phyloP scores from a whole-genome alignment of 139 green algal genomes.

The Closterium sp. region DNA sequence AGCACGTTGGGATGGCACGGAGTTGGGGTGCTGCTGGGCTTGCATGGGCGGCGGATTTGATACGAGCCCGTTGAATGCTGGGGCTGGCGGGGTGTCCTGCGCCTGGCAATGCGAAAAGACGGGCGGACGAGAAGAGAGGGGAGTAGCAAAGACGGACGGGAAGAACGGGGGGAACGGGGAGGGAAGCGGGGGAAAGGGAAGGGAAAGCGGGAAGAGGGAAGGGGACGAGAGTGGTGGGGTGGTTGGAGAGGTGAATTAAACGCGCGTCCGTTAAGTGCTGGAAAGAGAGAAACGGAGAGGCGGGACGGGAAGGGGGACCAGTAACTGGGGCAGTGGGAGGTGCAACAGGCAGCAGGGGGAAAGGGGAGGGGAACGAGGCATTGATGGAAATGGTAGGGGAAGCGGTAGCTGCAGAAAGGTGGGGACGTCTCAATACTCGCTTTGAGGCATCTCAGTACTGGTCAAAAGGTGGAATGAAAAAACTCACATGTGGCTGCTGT shows the following conservation, averaged over 20 bases:
- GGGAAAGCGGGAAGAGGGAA: background rate
- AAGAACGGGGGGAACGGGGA: too few relatives aligned
- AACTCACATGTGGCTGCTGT: background rate
- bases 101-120: background rate
- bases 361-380: background rate
- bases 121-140: background rate
- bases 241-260: background rate
- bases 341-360: background rate
- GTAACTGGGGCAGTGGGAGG: background rate
- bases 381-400: background rate
- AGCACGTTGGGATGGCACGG: background rate
- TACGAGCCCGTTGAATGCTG: background rate
- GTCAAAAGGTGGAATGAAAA: background rate
- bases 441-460: background rate
- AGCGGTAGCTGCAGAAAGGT: background rate
- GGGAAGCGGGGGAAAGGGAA: background rate
- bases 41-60: slow-evolving; percentile 9
- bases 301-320: background rate
- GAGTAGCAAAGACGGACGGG: too few relatives aligned
- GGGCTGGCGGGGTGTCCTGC: background rate
- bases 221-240: background rate
- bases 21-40: background rate
- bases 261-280: background rate
- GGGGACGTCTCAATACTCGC: too few relatives aligned
- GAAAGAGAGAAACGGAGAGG: background rate